Base-by-base conservation (phyloP, 495 filamentous ascomycete genomes). In the Aspergillus carlsbadensis region DNA sequence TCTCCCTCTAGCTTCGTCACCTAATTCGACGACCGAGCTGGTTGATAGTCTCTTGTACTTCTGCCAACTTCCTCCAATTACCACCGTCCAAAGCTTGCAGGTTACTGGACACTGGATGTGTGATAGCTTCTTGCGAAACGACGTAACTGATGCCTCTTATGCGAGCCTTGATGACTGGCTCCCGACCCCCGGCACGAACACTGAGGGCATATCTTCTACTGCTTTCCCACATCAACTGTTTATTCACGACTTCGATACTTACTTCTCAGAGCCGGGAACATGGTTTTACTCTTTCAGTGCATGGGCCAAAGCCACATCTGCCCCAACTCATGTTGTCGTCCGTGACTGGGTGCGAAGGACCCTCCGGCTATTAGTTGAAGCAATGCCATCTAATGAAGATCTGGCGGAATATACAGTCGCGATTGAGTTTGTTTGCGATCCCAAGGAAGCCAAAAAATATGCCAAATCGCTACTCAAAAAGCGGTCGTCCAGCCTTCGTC, bases 321-420 rank as follows among this genome's bases (percentile, higher is more conserved):
- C 48, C 42, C 26, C 37, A 15, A 49, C 63, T 41, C 65, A 55
- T 11, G 37, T 57, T 40, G 61, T 70, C 31, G 60, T 78, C 18
- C 63, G 65, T 21, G 64, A 67, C 10, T 90, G 83, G 79, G 67
- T 83, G 8, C 70, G 73, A 10, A 69, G 66, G 36, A 75, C 76
- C 5, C 69, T 96, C 10, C 80, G 79, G 46, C 69, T 79, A 18
- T 65, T 96, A 1, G 78, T 84, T 0, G 61, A 70, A 22, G 54
- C 53, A 10, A 57, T 60, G 7, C 51, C 72, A 3, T 54, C 65
- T 20, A 64, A 82, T 40, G 80, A 86, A 40, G 64, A 72, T 35
- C 56, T 96, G 17, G 86, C 84, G 0, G 85, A 91, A 52, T 92
- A 90, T 59, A 75, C 83, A 52, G 73, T 98, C 10, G 85, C 87